Percentiles rank a stretch among this genome's conserved stretches.
These are phyloP conservation scores for Rhynchospora tenuis DNA, from an alignment of 176 grass and related monocot species.

Conservation along the genomic window DNA sequence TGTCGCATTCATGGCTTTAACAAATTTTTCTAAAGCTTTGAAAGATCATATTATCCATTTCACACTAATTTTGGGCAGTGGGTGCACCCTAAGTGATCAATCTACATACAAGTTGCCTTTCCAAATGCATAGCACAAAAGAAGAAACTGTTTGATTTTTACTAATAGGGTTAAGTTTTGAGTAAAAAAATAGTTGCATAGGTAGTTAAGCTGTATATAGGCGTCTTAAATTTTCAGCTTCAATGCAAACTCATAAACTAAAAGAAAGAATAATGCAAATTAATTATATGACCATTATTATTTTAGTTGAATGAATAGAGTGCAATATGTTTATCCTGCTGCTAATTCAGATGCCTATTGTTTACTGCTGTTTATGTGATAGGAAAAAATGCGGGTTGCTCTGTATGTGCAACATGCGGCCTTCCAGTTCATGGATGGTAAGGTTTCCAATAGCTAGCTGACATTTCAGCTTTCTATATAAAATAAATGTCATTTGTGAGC, in stretches of 20 bases:
- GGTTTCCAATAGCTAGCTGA: constrained; percentile 10
- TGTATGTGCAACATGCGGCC: constrained; percentile 74
- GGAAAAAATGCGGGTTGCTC: constrained; percentile 64
- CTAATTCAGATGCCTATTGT: constrained; percentile 6
- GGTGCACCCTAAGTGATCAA: not conserved
- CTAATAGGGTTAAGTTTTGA: not conserved
- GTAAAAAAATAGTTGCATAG: not conserved
- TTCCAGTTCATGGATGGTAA: constrained; percentile 63
- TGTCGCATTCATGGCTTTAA: not conserved
- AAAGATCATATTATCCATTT: not conserved
- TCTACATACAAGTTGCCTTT: not conserved
- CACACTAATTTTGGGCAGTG: not conserved
- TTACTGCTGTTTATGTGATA: constrained; percentile 30
- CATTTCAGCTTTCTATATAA: not conserved
- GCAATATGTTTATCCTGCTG: not conserved
- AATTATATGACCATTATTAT: not conserved
- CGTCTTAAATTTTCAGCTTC: not conserved
- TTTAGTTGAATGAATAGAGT: not conserved
- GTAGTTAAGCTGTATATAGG: not conserved
- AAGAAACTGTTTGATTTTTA: not conserved
- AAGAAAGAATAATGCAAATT: not conserved
- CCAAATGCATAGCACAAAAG: not conserved
- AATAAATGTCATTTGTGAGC: not conserved
- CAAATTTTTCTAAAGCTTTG: not conserved
- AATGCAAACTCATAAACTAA: not conserved